A percentile compares a stretch with the other conserved stretches of the same genome.
phyloP scores from a whole-genome alignment of 202 grass and related monocot species.

The Cymbopogon flexuosus region DNA sequence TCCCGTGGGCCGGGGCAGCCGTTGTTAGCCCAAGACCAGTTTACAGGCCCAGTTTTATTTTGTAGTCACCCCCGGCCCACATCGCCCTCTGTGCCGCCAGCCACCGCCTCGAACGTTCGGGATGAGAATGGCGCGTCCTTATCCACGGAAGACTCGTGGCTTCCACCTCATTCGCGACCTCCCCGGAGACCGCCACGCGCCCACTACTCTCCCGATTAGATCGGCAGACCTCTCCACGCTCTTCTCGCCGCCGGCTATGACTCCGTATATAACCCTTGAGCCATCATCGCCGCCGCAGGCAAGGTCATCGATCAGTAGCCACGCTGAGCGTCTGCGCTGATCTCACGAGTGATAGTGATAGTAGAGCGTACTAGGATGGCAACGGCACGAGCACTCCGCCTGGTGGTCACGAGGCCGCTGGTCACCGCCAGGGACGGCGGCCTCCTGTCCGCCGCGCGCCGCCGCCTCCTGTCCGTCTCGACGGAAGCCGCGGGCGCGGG shows the following conservation, averaged over 20 bases:
- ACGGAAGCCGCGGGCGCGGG: conserved; percentile 31
- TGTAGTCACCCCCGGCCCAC: too few species aligned
- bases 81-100: too few species aligned
- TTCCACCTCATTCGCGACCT: conserved; percentile 36
- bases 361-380: not conserved
- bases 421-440: not conserved
- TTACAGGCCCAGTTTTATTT: not conserved
- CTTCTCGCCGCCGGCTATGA: not conserved
- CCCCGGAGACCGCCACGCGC: conserved; percentile 2
- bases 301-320: too few species aligned
- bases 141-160: conserved; percentile 36
- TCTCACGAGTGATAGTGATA: too few species aligned
- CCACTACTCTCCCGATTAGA: not conserved
- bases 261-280: not conserved
- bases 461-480: not conserved
- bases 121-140: not conserved
- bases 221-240: conserved; percentile 10
- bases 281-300: not conserved
- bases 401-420: not conserved
- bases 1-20: too few species aligned
- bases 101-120: not conserved
- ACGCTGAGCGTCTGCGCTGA: too few species aligned
- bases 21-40: not conserved
- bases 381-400: conserved; percentile 21
- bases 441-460: not conserved